Conservation (phyloP, 345 rosid species). For the Aquilaria malaccensis region DNA sequence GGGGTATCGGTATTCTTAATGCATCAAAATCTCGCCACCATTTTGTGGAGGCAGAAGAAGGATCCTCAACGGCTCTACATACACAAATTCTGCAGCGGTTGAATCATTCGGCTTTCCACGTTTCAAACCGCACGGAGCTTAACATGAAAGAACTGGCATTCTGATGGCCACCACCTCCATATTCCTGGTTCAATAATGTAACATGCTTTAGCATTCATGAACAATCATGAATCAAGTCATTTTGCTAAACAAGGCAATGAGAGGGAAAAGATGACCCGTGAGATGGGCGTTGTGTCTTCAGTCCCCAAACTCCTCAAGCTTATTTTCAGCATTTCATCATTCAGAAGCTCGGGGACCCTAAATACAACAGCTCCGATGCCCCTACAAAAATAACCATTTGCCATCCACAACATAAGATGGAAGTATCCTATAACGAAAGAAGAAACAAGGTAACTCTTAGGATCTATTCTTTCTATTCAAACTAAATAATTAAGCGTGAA, state of each 20-base stretch:
- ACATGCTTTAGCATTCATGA: background rate
- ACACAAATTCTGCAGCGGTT: no score
- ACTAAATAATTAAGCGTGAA: no score
- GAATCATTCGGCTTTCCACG: constrained; percentile 30
- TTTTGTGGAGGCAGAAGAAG: no score
- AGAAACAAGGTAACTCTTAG: background rate
- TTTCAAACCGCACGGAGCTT: constrained; percentile 35
- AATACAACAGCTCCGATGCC: constrained; percentile 68
- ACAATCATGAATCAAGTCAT: background rate
- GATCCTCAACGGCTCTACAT: no score
- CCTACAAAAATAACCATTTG: constrained; percentile 15
- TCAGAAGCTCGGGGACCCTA: constrained; percentile 47
- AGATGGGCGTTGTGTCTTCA: constrained; percentile 60
- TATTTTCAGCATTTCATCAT: constrained; percentile 50
- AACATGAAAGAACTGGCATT: constrained; percentile 72
- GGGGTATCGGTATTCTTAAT: no score
- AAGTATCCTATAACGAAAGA: background rate
- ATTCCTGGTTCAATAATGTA: constrained; percentile 25
- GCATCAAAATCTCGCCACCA: no score
- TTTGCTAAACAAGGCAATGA: background rate
- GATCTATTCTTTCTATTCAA: no score
- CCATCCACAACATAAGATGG: background rate
- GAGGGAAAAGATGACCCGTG: constrained; percentile 21
- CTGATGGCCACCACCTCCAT: constrained; percentile 68
- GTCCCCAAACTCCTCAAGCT: constrained; percentile 54